A percentile compares a stretch with the other conserved stretches of the same genome.
Evolutionary conservation across 345 rosid genomes (phyloP).

Genomic region (Eucalyptus dawsonii): DNA sequence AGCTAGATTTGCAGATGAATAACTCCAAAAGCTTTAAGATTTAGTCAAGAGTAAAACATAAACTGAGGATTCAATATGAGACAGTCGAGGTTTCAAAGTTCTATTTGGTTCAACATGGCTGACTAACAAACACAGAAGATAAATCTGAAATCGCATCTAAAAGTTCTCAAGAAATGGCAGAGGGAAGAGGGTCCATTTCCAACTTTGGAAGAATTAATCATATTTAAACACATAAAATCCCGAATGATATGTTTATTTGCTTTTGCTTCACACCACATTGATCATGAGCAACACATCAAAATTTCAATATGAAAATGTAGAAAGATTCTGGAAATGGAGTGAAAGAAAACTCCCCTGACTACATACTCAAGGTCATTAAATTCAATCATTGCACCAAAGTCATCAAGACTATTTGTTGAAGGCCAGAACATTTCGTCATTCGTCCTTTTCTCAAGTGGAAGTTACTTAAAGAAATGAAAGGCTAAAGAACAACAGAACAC

Average conservation of each 20-base stretch:
- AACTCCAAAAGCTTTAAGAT: not conserved
- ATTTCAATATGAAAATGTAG: not conserved
- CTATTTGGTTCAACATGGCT: not conserved
- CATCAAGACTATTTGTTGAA: not conserved
- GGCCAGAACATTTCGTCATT: not conserved
- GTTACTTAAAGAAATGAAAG: not conserved
- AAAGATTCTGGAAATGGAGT: not conserved
- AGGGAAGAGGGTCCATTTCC: not conserved
- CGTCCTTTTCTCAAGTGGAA: not conserved
- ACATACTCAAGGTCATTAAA: not conserved
- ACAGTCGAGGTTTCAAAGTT: not conserved
- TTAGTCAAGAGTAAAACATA: not conserved
- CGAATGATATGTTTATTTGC: not conserved
- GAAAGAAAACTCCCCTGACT: not conserved
- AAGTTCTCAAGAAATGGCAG: not conserved
- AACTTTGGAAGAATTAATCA: not conserved
- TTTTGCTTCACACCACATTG: not conserved
- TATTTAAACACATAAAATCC: not conserved
- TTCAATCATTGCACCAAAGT: not conserved
- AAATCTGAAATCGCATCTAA: not conserved
- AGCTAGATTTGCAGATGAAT: not conserved
- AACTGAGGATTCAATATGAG: not conserved
- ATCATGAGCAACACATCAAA: not conserved
- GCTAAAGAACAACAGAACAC: not conserved
- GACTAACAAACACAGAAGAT: not conserved